phyloP scores from a whole-genome alignment of 208 protist species.

The Novymonas esmeraldas region DNA sequence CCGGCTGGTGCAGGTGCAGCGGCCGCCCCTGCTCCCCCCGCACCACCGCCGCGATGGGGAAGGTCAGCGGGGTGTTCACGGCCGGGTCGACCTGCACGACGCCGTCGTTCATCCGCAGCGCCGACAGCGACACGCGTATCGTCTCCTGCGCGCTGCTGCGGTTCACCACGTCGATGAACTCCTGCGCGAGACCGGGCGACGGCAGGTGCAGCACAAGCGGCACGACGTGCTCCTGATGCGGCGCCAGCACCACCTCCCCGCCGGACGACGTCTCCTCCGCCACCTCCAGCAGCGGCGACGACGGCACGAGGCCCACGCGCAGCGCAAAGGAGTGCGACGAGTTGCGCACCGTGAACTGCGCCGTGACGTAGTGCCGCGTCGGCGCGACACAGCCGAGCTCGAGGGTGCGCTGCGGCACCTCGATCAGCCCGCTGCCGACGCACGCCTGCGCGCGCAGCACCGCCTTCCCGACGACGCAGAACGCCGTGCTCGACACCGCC shows the following conservation, averaged over 20 bases:
- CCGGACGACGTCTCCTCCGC: conserved; percentile 22
- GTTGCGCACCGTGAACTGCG: conserved; percentile 55
- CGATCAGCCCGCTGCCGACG: conserved; percentile 62
- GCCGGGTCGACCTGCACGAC: conserved; percentile 29
- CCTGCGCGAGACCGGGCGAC: conserved; percentile 53
- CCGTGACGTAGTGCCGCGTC: conserved; percentile 33
- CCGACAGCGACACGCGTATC: conserved; percentile 44
- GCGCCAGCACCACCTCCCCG: conserved; percentile 39
- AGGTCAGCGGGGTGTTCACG: conserved; percentile 24
- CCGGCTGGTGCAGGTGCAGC: conserved; percentile 32
- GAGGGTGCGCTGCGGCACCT: conserved; percentile 36
- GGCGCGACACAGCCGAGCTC: conserved; percentile 56
- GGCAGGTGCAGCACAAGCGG: conserved; percentile 53
- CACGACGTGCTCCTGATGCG: conserved; percentile 46
- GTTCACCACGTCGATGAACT: conserved; percentile 66
- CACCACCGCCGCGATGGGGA: conserved; percentile 32
- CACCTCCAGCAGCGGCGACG: conserved; percentile 35
- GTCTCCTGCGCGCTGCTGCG: conserved; percentile 67
- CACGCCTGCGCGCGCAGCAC: conserved; percentile 48
- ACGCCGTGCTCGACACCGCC: conserved; percentile 36
- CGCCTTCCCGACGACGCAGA: conserved; percentile 48
- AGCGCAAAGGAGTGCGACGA: conserved; percentile 72
- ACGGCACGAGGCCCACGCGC: conserved; percentile 35
- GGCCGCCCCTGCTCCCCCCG: conserved; percentile 22
- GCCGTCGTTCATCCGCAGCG: conserved; percentile 44